Evolutionary conservation across 495 filamentous ascomycete genomes (phyloP).

Genomic region (Lasiosphaeriaceae sp.): DNA sequence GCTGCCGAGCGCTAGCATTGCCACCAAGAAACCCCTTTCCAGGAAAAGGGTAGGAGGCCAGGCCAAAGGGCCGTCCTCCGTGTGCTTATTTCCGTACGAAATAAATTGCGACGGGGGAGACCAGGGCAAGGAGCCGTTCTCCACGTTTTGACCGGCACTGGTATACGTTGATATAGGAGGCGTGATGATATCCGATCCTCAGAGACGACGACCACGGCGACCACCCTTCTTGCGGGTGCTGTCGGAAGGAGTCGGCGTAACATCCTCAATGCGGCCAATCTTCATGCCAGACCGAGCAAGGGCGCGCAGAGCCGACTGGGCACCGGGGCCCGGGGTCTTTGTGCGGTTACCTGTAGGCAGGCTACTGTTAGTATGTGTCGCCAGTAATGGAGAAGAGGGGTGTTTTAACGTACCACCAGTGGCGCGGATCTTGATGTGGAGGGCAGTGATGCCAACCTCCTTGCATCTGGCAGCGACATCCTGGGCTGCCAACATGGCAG

Average conservation of each 20-base stretch:
- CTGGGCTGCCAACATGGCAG: constrained; percentile 99
- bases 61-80: too few species aligned
- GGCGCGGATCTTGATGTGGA: constrained; percentile 99
- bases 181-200: constrained; percentile 32
- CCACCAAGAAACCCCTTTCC: not conserved
- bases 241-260: constrained; percentile 97
- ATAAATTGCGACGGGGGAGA: too few species aligned
- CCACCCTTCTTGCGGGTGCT: constrained; percentile 98
- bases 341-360: constrained; percentile 74
- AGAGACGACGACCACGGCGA: constrained; percentile 99
- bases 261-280: constrained; percentile 99
- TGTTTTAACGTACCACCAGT: constrained; percentile 72
- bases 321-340: constrained; percentile 98
- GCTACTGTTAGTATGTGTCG: not conserved
- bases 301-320: constrained; percentile 97
- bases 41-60: too few species aligned
- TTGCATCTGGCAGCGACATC: constrained; percentile 95
- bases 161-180: too few species aligned
- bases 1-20: not conserved
- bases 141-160: too few species aligned
- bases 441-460: constrained; percentile 96
- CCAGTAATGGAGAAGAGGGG: not conserved
- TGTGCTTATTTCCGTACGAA: too few species aligned
- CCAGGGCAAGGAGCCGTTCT: too few species aligned
- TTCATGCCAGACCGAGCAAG: constrained; percentile 98